Evolutionary conservation across 2,329 filamentous ascomycete genomes (phyloP).

Genomic region (Penicillium sp.): DNA sequence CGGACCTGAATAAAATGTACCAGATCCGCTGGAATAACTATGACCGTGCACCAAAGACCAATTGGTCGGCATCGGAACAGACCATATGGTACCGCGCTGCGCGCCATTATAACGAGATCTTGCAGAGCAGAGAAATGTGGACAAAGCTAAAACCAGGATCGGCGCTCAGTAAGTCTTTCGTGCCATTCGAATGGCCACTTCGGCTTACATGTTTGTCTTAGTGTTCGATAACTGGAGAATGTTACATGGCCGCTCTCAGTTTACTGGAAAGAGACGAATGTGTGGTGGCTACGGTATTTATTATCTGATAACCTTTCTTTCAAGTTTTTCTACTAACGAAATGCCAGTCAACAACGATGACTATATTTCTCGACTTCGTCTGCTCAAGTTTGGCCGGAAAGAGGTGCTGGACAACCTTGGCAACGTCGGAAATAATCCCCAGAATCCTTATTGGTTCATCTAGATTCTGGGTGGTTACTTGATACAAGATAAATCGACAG

Average conservation of each 20-base stretch:
- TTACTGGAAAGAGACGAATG: constrained; percentile 80
- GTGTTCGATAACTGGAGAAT: constrained; percentile 98
- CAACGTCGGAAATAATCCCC: constrained; percentile 4
- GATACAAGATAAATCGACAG: not conserved
- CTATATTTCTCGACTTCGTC: constrained; percentile 72
- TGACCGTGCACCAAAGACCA: constrained; percentile 70
- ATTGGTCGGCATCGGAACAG: constrained; percentile 52
- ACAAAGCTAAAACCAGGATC: constrained; percentile 77
- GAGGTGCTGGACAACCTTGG: constrained; percentile 36
- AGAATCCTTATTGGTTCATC: constrained; percentile 15
- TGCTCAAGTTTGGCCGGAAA: constrained; percentile 61
- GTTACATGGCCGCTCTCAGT: constrained; percentile 79
- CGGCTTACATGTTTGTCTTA: constrained; percentile 32
- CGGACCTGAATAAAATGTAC: constrained; percentile 46
- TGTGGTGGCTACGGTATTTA: constrained; percentile 86
- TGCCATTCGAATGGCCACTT: not conserved
- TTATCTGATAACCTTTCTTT: not conserved
- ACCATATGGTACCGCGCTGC: constrained; percentile 78
- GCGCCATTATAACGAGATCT: constrained; percentile 67
- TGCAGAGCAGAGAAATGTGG: constrained; percentile 73
- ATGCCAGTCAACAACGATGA: constrained; percentile 72
- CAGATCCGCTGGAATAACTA: constrained; percentile 92
- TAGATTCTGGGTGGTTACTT: not conserved
- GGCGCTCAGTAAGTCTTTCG: constrained; percentile 64
- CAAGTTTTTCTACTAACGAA: not conserved